Base-by-base conservation (phyloP, 2,329 filamentous ascomycete species). In the Fusarium zealandicum region DNA sequence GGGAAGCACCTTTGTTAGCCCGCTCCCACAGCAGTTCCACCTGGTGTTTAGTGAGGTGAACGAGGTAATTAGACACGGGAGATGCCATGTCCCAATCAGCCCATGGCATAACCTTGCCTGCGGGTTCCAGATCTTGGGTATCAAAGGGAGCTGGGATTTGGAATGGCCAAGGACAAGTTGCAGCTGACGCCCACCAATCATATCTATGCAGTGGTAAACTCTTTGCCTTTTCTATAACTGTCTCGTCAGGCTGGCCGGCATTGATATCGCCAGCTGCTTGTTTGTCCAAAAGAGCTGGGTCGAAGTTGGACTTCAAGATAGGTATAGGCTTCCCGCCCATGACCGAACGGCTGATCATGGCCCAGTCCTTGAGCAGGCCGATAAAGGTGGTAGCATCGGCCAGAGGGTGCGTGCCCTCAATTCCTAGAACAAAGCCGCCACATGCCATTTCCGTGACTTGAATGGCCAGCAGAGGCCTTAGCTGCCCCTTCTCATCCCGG, bases 361-460 rank as follows among this genome's bases (percentile, higher is more conserved):
- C 63, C 66, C 67, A 69, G 11, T 66, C 57, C 11, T 60, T 64
- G 3, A 69, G 22, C 5, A 70, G 53, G 3, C 41, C 4, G 2
- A 67, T 35, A 1, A 70, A 41, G 2, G 58, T 48, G 0, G 60
- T 57, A 5, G 61, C 63, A 31, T 70, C 68, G 7, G 66, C 65
- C 1, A 70, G 42, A 16, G 60, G 62, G 51, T 70, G 68, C 1
- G 55, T 36, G 5, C 48, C 57, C 9, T 66, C 66, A 4, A 59
- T 9, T 1, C 57, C 55, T 0, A 70, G 11, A 1, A 57, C 49
- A 20, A 67, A 62, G 0, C 60, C 68, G 1, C 61, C 64, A 3
- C 66, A 66, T 1, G 62, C 54, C 4, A 69, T 7, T 2, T 61
- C 30, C 0, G 68, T 70, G 1, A 66, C 13, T 30, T 68, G 67